A percentile compares a stretch with the other conserved stretches of the same genome.
phyloP scores from a whole-genome alignment of 140 eudicot species.

The Eryngium alpinum region DNA sequence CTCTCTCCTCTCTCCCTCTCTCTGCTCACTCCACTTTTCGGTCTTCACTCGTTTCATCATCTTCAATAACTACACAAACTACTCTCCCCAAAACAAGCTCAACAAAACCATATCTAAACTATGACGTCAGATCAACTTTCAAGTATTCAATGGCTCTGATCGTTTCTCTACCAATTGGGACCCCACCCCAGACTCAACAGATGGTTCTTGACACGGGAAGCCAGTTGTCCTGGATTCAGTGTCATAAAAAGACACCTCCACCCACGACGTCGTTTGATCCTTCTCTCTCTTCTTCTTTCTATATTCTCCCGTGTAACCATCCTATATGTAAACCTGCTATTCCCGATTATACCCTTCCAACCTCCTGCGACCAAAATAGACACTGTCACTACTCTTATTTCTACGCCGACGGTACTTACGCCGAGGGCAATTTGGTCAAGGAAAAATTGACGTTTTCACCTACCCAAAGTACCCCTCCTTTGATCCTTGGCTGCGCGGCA shows the following conservation, averaged over 20 bases:
- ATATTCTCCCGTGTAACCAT: constrained; percentile 65
- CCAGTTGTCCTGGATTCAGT: constrained; percentile 90
- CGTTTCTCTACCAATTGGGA: constrained; percentile 67
- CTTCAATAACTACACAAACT: background rate
- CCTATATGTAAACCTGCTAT: constrained; percentile 65
- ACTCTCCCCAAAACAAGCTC: constrained; percentile 2
- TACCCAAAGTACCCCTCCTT: constrained; percentile 64
- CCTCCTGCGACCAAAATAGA: constrained; percentile 71
- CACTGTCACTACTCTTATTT: constrained; percentile 83
- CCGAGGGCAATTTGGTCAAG: constrained; percentile 78
- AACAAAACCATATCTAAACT: constrained; percentile 19
- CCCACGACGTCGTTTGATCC: constrained; percentile 67
- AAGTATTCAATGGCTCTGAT: constrained; percentile 75
- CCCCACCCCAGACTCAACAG: constrained; percentile 80
- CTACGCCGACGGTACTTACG: constrained; percentile 79
- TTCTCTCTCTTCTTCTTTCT: constrained; percentile 69
- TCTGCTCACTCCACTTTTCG: constrained; percentile 26
- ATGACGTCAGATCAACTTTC: constrained; percentile 34
- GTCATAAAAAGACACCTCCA: constrained; percentile 46
- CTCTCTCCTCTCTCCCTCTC: constrained; percentile 36
- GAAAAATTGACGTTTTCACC: constrained; percentile 54
- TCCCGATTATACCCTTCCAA: constrained; percentile 86
- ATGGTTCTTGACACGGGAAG: constrained; percentile 89
- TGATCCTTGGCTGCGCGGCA: constrained; percentile 65
- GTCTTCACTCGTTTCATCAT: constrained; percentile 19